Percentiles rank a stretch among this genome's conserved stretches.
Conservation (phyloP, 257 asterid genomes). For the Solanum phureja region DNA sequence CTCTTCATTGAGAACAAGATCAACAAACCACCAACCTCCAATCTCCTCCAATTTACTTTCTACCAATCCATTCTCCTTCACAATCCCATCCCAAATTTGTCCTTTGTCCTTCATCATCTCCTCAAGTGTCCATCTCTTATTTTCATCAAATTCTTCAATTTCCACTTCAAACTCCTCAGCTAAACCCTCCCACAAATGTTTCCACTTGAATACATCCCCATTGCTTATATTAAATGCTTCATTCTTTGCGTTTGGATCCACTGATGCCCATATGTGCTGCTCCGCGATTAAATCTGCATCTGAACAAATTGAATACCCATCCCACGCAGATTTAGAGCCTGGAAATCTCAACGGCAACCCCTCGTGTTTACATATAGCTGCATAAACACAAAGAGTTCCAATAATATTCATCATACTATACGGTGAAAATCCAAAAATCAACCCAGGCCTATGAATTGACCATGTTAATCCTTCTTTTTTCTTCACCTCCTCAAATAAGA, state of each 20-base stretch:
- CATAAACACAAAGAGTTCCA: slow-evolving; percentile 13
- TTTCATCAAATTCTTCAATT: slow-evolving; percentile 10
- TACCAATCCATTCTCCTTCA: slow-evolving; percentile 10
- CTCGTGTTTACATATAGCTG: slow-evolving; percentile 22
- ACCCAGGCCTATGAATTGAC: slow-evolving; percentile 22
- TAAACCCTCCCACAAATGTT: slow-evolving; percentile 17
- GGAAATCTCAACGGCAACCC: slow-evolving; percentile 16
- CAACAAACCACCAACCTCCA: slow-evolving; percentile 29
- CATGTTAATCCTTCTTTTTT: slow-evolving; percentile 11
- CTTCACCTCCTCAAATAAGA: slow-evolving; percentile 12
- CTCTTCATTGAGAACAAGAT: neutral
- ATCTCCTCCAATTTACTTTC: slow-evolving; percentile 17
- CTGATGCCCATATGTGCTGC: slow-evolving; percentile 28
- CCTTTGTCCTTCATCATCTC: slow-evolving; percentile 27
- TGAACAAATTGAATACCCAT: slow-evolving; percentile 10
- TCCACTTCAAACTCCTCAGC: slow-evolving; percentile 23
- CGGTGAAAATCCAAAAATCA: slow-evolving; percentile 25
- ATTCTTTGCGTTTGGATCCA: slow-evolving; percentile 27
- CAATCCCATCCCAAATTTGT: slow-evolving; percentile 27
- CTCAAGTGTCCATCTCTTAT: slow-evolving; percentile 6
- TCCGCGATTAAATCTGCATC: slow-evolving; percentile 28
- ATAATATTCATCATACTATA: slow-evolving; percentile 23
- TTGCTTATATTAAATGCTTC: slow-evolving; percentile 16
- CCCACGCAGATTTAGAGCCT: slow-evolving; percentile 15
- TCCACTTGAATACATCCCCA: slow-evolving; percentile 34